Evolutionary conservation across 768 basidiomycete genomes (phyloP), one percentile per base, ranked within the genome.

Genomic region (Leccinum longicurvipes): DNA sequence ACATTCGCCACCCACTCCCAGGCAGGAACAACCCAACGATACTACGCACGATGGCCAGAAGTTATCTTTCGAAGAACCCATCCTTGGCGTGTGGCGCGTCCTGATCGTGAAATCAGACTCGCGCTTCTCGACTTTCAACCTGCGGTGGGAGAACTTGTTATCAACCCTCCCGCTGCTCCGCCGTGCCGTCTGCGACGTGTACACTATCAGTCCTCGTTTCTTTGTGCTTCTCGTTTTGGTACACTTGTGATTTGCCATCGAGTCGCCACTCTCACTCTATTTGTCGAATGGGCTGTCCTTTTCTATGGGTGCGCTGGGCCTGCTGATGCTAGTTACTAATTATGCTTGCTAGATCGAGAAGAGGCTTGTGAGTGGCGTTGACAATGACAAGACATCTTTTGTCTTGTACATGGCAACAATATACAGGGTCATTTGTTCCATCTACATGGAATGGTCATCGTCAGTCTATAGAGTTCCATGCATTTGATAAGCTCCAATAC

Each of bases 41-140:
- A 6, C 47, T 23, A 41, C 31, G n/a, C n/a, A n/a, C n/a, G n/a
- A n/a, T n/a, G n/a, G n/a, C n/a, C n/a, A n/a, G n/a, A 48, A 61
- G 8, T 14, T 12, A 25, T 23, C 45, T 10, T 57, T 49, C 11
- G 44, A 57, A 4, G 67, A 68, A 34, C 47, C 57, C 27, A 48
- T 10, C 3, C 58, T 68, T 29, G 67, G 67, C 8, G 52, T 68
- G 21, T 68, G 67, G 67, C 67, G 65, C n/a, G 25, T 68, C 36
- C 51, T 65, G 9, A 32, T 68, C n/a, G 25, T 51, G 17, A 59
- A 63, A 8, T 29, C 29, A 11, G 58, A 65, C 17, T 34, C 48
- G 12, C 19, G 15, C 7, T 54, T 57, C 21, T 41, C 34, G 21
- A 23, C 52, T 1, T 49, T 62, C 36, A 49, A 50, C 27, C 27